Evolutionary conservation across 768 basidiomycete genomes (phyloP), one percentile per base, ranked within the genome.

Genomic region (Kwoniella europaea): DNA sequence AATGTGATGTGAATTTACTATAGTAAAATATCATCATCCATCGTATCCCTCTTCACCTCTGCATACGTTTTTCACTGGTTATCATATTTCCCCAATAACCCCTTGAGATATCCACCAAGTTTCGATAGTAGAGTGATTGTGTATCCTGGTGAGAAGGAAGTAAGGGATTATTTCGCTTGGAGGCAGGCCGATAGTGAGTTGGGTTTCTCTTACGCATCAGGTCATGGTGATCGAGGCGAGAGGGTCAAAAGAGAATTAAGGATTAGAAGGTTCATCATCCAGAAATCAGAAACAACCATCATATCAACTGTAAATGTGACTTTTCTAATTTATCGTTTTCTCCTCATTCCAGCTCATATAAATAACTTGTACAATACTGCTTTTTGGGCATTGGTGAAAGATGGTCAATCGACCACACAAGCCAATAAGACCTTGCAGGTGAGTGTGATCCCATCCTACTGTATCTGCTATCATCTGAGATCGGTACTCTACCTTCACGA

Each of bases 291-390:
- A 35, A 6, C 35, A 9, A 35, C 35, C 35, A 35, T 35, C 35
- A 35, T 9, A 35, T 35, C 35, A 35, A 35, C 35, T 20, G 55
- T 29, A 56, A 20, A 22, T 20, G n/a, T 56, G 20, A 29, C 2
- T 29, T 27, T 35, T 35, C 35, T 35, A 35, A 35, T 35, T 62
- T 44, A 62, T 62, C 15, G 0, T n/a, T 24, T 62, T 62, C 22
- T 55, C 20, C 63, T 53, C 4, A 55, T 54, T 7, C 22, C 46
- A 98, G 95, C 97, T 0, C 97, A 99, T 81, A 91, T 98, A 81
- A 99, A 99, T 81, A 99, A 99, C 81, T 85, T 99, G 24, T 95
- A 98, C 85, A 99, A 99, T 79, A 98, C 97, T 0, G 86, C 86
- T 0, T 99, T 98, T 79, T 98, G 96, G 97, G 92, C 94, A 0